phyloP scores from a whole-genome alignment of 768 basidiomycete genomes.

The Hygrophoropsis aurantiaca region DNA sequence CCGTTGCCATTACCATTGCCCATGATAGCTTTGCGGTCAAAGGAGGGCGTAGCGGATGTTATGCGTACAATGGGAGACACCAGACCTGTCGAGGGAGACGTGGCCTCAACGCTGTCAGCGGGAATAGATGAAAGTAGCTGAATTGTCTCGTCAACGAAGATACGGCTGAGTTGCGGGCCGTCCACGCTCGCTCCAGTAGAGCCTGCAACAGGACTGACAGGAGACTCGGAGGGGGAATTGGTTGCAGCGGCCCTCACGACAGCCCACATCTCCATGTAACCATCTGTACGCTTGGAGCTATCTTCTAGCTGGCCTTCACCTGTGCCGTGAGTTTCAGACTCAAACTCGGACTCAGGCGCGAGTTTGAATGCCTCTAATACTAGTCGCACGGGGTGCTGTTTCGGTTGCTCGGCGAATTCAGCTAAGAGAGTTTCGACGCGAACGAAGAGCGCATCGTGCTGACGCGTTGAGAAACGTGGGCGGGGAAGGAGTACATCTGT shows the following conservation, averaged over 20 bases:
- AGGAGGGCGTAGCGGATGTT: conserved; percentile 34
- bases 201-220: too few species aligned
- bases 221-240: conserved; percentile 20
- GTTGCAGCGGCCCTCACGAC: conserved; percentile 46
- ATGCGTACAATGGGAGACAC: conserved; percentile 33
- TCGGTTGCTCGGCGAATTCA: conserved; percentile 30
- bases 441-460: conserved; percentile 63
- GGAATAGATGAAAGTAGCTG: conserved; percentile 49
- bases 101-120: conserved; percentile 33
- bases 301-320: too few species aligned
- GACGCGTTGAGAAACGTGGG: conserved; percentile 68
- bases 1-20: conserved; percentile 15
- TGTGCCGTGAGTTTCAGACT: too few species aligned
- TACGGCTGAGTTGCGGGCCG: conserved; percentile 42
- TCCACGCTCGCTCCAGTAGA: conserved; percentile 25
- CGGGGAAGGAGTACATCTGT: conserved; percentile 50
- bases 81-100: conserved; percentile 25
- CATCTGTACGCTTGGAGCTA: too few species aligned
- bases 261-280: conserved; percentile 52
- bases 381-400: conserved; percentile 56
- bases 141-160: conserved; percentile 73
- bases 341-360: conserved; percentile 28
- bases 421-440: conserved; percentile 59
- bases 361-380: conserved; percentile 62
- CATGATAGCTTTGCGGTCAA: conserved; percentile 15